Conservation (phyloP, 1,139 yeast species). For the Protomyces pachydermus region DNA sequence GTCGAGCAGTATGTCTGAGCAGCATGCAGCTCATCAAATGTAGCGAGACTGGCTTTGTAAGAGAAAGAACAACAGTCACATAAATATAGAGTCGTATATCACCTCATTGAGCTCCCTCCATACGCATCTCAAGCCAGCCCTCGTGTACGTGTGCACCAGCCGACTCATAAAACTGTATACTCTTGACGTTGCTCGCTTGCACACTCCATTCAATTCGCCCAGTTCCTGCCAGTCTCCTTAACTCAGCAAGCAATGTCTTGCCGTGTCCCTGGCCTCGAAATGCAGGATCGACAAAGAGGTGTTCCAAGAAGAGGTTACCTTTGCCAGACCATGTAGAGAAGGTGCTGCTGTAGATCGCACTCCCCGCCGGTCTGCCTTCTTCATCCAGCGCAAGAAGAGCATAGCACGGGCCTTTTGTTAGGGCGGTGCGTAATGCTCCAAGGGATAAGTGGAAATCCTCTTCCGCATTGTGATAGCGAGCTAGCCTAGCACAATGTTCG, state of each 20-base stretch:
- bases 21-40: background rate
- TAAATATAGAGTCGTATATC: background rate
- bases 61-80: background rate
- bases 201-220: constrained; percentile 11
- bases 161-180: background rate
- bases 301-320: constrained; percentile 3
- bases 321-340: constrained; percentile 6
- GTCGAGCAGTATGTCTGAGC: background rate
- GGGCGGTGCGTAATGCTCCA: background rate
- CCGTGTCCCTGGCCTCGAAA: constrained; percentile 3
- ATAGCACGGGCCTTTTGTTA: background rate
- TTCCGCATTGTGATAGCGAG: background rate
- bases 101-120: background rate
- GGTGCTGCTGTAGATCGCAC: background rate
- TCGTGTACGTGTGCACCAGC: constrained; percentile 3
- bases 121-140: constrained; percentile 9
- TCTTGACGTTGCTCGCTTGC: background rate
- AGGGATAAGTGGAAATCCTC: background rate
- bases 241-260: background rate
- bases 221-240: background rate
- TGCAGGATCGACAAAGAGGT: constrained; percentile 7
- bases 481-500: background rate
- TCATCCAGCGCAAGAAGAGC: background rate
- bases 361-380: background rate
- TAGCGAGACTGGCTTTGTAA: background rate